phyloP scores from a whole-genome alignment of 192 early-diverging fungal species.

The Podila horticola region DNA sequence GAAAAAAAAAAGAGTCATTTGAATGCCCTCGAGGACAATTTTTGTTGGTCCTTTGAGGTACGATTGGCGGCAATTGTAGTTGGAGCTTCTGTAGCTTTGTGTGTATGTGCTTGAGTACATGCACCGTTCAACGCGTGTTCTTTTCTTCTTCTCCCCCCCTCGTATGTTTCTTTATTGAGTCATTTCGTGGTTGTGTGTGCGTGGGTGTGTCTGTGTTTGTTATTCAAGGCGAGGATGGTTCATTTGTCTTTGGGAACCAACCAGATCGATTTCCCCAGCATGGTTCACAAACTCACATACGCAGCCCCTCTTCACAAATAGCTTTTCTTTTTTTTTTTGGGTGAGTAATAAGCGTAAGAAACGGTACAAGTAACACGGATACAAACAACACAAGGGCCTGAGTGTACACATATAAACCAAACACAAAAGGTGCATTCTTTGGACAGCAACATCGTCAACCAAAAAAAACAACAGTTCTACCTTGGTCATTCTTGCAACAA shows the following conservation, averaged over 20 bases:
- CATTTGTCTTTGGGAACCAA: no score
- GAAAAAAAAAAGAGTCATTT: conserved; percentile 1
- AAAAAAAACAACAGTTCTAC: not conserved
- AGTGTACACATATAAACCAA: not conserved
- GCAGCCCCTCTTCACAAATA: no score
- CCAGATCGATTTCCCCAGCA: no score
- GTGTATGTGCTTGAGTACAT: not conserved
- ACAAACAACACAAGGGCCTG: not conserved
- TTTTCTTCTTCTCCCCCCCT: no score
- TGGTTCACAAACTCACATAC: no score
- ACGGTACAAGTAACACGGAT: not conserved
- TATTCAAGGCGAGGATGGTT: not conserved
- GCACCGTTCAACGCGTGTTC: no score
- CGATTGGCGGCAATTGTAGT: not conserved
- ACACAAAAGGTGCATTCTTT: not conserved
- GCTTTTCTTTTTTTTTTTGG: conserved; percentile 3
- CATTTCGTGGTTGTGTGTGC: not conserved
- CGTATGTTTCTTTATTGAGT: no score
- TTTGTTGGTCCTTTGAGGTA: not conserved
- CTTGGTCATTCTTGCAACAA: no score
- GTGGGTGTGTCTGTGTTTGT: not conserved
- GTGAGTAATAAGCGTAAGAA: conserved; percentile 7
- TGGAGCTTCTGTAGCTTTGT: not conserved
- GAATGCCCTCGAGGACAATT: not conserved
- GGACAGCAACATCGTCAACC: not conserved